Conservation (phyloP, 2,329 filamentous ascomycete genomes). For the Lithohypha guttulata region DNA sequence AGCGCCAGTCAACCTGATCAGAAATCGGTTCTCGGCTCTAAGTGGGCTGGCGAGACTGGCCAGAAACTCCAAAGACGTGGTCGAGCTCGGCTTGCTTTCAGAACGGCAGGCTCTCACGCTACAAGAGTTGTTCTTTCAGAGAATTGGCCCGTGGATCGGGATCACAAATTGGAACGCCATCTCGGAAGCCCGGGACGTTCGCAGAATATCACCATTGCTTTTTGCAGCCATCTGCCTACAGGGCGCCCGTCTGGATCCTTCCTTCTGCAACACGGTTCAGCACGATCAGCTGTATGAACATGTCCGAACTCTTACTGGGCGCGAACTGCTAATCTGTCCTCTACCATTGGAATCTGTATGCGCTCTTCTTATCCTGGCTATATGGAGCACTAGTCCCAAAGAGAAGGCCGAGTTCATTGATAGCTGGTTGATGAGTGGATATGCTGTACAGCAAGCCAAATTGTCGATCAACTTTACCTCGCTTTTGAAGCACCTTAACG, state of each 20-base stretch:
- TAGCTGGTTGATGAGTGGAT: slow-evolving; percentile 9
- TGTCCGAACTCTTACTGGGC: slow-evolving; percentile 2
- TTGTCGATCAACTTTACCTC: slow-evolving; percentile 7
- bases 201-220: slow-evolving; percentile 8
- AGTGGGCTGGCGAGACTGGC: slow-evolving; percentile 3
- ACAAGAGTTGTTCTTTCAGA: slow-evolving; percentile 9
- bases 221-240: slow-evolving; percentile 8
- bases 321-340: slow-evolving; percentile 8
- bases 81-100: slow-evolving; percentile 4
- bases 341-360: slow-evolving; percentile 7
- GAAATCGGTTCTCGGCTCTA: slow-evolving; percentile 7
- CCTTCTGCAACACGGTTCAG: slow-evolving; percentile 6
- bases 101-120: slow-evolving; percentile 7
- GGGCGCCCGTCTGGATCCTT: slow-evolving; percentile 6
- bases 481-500: slow-evolving; percentile 7
- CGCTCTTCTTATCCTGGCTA: slow-evolving; percentile 6
- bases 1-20: slow-evolving; percentile 8
- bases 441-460: slow-evolving; percentile 8
- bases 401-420: slow-evolving; percentile 9
- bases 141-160: slow-evolving; percentile 8
- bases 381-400: slow-evolving; percentile 9
- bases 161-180: slow-evolving; percentile 8
- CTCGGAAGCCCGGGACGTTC: slow-evolving; percentile 7
- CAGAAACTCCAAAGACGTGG: slow-evolving; percentile 9
- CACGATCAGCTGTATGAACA: slow-evolving; percentile 9